Base-by-base conservation (phyloP, 805 yeast genomes). In the Monosporozyma yasuniensis region DNA sequence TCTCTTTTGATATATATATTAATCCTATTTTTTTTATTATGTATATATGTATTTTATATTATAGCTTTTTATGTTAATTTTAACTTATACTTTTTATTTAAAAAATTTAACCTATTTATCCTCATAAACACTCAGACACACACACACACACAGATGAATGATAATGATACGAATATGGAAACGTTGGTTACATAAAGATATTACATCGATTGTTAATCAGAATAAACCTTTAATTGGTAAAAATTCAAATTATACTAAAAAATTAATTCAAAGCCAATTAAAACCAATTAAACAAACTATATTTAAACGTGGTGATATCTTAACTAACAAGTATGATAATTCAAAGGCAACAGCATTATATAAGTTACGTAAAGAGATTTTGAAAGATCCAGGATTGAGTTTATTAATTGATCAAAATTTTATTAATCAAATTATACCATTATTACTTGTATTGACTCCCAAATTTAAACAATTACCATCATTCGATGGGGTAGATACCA, bases 201-300 rank as follows among this genome's bases (percentile, higher is more conserved):
- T 44, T 8, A 25, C 32, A 8, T 7, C 11, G 23, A 30, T 44
- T 16, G 46, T 44, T 6, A 28, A 30, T 8, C 22, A 16, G 5
- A 44, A 44, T 28, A 21, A 27, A 16, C 25, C 45, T 14, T 46
- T 54, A 12, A 59, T 67, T 1, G 69, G 70, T 3, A 57, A 53
- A 21, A 68, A 65, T 8, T 67, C 70, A 2, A 48, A 50, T 12
- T 64, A 57, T 47, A 64, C 64, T 27, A 55, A 62, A 38, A 59
- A 54, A 18, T 48, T 43, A 1, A 64, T 64, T 4, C 61, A 58
- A 43, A 61, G 58, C 28, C 61, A 61, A 43, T 51, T 68, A 16
- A 57, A 59, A 41, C 65, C 69, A 3, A 47, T 67, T 38, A 58
- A 44, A 35, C 21, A 44, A 9, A 12, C n/a, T n/a, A 11, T 9